These are phyloP conservation scores for Diaporthe nobilis DNA, from an alignment of 2,329 filamentous ascomycete species.

Conservation along the genomic window DNA sequence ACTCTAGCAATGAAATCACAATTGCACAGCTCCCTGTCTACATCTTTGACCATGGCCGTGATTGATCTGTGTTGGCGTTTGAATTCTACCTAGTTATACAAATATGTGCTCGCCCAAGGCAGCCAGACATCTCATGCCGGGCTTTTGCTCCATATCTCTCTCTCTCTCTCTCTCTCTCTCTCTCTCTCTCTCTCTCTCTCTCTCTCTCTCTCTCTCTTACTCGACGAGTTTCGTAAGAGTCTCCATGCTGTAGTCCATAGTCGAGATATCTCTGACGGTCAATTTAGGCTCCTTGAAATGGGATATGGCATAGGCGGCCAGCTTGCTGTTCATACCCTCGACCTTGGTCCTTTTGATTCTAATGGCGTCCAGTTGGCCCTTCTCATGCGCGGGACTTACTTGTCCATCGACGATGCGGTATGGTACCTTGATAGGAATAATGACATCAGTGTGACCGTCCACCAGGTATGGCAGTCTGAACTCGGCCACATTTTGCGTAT, in stretches of 20 bases:
- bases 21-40: conserved; percentile 3
- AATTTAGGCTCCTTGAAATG: conserved; percentile 41
- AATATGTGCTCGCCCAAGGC: background rate
- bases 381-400: background rate
- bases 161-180: too few species aligned
- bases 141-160: too few species aligned
- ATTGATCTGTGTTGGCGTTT: background rate
- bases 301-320: conserved; percentile 48
- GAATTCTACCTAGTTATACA: background rate
- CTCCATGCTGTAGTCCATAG: conserved; percentile 42
- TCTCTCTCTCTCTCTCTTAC: background rate
- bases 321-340: conserved; percentile 51
- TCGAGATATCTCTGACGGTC: conserved; percentile 33
- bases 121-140: background rate
- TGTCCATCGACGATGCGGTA: conserved; percentile 34
- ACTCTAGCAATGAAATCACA: conserved; percentile 18
- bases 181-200: too few species aligned
- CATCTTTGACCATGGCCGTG: background rate
- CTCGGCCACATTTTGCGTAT: background rate
- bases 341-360: conserved; percentile 52
- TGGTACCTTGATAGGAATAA: conserved; percentile 43
- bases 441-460: conserved; percentile 31
- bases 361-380: conserved; percentile 37
- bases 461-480: conserved; percentile 40
- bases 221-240: conserved; percentile 33